Evolutionary conservation across 257 asterid species (phyloP).

Genomic region (Plantago elongata): DNA sequence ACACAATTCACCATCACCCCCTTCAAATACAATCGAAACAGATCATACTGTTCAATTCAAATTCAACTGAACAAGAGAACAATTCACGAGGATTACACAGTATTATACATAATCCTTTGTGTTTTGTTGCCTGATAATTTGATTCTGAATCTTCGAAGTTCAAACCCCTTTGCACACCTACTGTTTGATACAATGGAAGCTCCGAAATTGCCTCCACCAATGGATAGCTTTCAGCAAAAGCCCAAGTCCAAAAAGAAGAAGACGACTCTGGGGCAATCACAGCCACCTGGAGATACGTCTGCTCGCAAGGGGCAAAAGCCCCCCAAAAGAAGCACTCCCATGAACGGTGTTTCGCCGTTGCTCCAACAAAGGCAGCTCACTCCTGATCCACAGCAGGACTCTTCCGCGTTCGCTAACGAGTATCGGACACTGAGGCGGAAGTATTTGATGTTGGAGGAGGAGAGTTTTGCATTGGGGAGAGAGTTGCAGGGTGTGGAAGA

Average conservation of each 20-base stretch:
- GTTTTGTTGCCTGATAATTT: too few species aligned
- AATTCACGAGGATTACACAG: too few species aligned
- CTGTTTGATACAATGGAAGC: slow-evolving; percentile 38
- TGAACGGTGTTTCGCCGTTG: slow-evolving; percentile 8
- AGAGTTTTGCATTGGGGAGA: slow-evolving; percentile 55
- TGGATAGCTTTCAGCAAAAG: slow-evolving; percentile 26
- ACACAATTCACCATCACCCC: too few species aligned
- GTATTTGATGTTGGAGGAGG: slow-evolving; percentile 75
- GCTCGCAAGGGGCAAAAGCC: slow-evolving; percentile 43
- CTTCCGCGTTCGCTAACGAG: slow-evolving; percentile 49
- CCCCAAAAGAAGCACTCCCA: slow-evolving; percentile 33
- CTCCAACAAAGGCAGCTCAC: too few species aligned
- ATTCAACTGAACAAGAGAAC: too few species aligned
- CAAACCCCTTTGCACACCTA: background rate
- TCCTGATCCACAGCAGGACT: slow-evolving; percentile 22
- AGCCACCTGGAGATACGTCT: slow-evolving; percentile 30
- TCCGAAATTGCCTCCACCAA: slow-evolving; percentile 33
- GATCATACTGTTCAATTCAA: too few species aligned
- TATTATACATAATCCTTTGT: too few species aligned
- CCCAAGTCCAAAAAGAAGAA: slow-evolving; percentile 61
- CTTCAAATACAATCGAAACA: too few species aligned
- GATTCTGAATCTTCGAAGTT: too few species aligned
- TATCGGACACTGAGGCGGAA: slow-evolving; percentile 73
- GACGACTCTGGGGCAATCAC: slow-evolving; percentile 9
- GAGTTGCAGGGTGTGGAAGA: slow-evolving; percentile 64